Conservation (phyloP, 805 yeast genomes). For the Kodamaea sagamina region DNA sequence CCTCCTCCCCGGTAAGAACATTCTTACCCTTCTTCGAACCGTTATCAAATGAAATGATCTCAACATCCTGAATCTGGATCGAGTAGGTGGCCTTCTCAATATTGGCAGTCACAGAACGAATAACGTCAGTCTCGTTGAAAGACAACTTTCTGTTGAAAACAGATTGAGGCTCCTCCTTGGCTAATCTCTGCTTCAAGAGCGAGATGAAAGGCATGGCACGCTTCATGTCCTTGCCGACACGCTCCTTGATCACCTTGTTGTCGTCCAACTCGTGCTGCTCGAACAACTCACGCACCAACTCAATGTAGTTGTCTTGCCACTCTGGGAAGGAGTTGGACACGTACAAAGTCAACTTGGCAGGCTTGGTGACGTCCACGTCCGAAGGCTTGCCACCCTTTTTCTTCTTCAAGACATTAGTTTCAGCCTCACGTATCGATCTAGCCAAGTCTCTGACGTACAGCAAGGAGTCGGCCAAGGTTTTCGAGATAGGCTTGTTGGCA, state of each 20-base stretch:
- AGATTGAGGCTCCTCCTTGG: conserved; percentile 64
- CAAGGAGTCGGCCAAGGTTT: conserved; percentile 63
- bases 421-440: conserved; percentile 89
- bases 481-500: conserved; percentile 65
- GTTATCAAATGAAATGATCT: conserved; percentile 61
- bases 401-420: conserved; percentile 73
- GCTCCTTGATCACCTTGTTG: conserved; percentile 61
- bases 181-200: conserved; percentile 76
- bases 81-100: conserved; percentile 67
- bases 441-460: conserved; percentile 76
- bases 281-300: conserved; percentile 73
- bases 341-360: conserved; percentile 71
- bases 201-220: conserved; percentile 98
- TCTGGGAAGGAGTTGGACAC: conserved; percentile 79
- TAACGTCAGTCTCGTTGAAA: conserved; percentile 73
- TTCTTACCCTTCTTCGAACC: conserved; percentile 67
- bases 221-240: conserved; percentile 87
- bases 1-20: conserved; percentile 66
- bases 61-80: conserved; percentile 52
- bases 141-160: conserved; percentile 89
- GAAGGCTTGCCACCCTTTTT: conserved; percentile 82
- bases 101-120: conserved; percentile 55
- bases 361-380: conserved; percentile 72
- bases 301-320: conserved; percentile 62
- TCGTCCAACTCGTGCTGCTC: conserved; percentile 65